Conservation (phyloP, 495 filamentous ascomycete genomes). For the Tuber borchii region DNA sequence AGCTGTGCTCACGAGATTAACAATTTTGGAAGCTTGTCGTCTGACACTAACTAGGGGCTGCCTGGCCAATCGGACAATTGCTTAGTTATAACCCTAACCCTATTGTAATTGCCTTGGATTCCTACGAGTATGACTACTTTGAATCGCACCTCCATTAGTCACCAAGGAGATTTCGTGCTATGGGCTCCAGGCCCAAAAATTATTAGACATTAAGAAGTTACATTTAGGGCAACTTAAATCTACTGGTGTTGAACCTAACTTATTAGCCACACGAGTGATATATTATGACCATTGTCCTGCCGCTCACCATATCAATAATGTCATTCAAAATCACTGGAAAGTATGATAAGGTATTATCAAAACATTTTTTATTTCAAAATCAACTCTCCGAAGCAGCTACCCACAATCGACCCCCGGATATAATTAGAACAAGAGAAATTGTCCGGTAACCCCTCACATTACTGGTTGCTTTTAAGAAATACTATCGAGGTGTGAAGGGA, state of each 20-base stretch:
- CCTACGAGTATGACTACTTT: background rate
- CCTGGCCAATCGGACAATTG: background rate
- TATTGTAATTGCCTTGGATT: background rate
- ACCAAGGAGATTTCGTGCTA: background rate
- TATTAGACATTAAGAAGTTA: background rate
- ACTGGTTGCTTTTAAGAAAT: background rate
- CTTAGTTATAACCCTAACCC: background rate
- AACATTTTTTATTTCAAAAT: background rate
- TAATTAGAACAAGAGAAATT: background rate
- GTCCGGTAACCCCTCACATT: background rate
- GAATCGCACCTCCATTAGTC: background rate
- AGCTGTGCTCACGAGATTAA: background rate
- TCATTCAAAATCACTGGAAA: background rate
- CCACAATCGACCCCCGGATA: background rate
- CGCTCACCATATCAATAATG: background rate
- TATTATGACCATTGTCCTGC: background rate
- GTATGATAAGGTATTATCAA: background rate
- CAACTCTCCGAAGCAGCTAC: background rate
- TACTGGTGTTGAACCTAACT: background rate
- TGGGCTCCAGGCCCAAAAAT: background rate
- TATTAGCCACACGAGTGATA: background rate
- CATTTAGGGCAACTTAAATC: background rate
- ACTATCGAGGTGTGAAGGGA: background rate
- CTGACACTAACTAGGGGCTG: background rate
- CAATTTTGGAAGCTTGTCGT: background rate